These are phyloP conservation scores for Saksenaea oblongispora DNA, from an alignment of 371 early-diverging fungal genomes.

Conservation along the genomic window DNA sequence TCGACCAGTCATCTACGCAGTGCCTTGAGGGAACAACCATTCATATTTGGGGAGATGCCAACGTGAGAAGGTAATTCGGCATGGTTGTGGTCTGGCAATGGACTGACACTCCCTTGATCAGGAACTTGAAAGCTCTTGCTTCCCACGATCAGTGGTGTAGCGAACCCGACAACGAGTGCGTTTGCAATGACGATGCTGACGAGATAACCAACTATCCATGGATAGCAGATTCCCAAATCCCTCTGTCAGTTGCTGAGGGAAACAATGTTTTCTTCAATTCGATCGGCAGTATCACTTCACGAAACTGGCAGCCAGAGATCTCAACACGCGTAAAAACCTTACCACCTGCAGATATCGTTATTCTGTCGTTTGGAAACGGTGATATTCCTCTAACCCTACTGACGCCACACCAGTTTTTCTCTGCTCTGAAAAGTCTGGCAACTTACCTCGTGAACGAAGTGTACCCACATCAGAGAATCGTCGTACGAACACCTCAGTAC, in stretches of 20 bases:
- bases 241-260: slow-evolving; percentile 7
- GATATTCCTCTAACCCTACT: slow-evolving; percentile 24
- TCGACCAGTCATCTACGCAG: slow-evolving; percentile 12
- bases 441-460: slow-evolving; percentile 11
- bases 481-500: slow-evolving; percentile 36
- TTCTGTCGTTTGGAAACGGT: slow-evolving; percentile 30
- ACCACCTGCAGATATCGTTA: slow-evolving; percentile 34
- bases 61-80: slow-evolving; percentile 24
- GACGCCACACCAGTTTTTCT: slow-evolving; percentile 26
- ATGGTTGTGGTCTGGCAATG: background rate
- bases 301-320: slow-evolving; percentile 20
- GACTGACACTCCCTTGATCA: background rate
- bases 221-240: slow-evolving; percentile 10
- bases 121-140: slow-evolving; percentile 11
- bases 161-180: slow-evolving; percentile 7
- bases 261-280: slow-evolving; percentile 20
- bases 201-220: slow-evolving; percentile 9
- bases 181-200: slow-evolving; percentile 22
- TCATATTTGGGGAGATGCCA: slow-evolving; percentile 39
- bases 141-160: slow-evolving; percentile 8
- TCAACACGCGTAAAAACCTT: slow-evolving; percentile 4
- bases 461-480: slow-evolving; percentile 25
- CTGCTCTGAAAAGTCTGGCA: slow-evolving; percentile 19
- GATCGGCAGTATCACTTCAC: slow-evolving; percentile 17
- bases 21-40: slow-evolving; percentile 23